These are phyloP conservation scores for Talaromyces islandicus DNA, from an alignment of 2,329 filamentous ascomycete genomes.

Conservation along the genomic window DNA sequence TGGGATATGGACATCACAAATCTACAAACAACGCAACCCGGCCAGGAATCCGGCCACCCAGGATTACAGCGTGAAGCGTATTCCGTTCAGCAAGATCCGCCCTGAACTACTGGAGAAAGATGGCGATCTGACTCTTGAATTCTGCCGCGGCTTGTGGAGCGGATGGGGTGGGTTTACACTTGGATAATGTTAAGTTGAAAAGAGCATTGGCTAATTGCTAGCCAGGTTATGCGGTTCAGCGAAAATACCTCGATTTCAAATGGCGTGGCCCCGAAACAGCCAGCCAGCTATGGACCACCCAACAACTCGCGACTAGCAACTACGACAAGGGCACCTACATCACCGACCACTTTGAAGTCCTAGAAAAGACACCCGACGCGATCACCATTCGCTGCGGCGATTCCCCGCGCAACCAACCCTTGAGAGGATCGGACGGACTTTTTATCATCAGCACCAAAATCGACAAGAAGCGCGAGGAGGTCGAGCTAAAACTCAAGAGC, in stretches of 20 bases:
- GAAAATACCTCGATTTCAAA: background rate
- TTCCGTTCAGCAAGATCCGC: background rate
- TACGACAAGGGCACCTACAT: background rate
- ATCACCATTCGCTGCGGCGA: background rate
- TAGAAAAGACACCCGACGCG: background rate
- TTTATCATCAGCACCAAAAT: background rate
- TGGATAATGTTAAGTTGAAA: background rate
- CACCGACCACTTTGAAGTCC: background rate
- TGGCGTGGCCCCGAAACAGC: background rate
- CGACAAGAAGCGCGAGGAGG: background rate
- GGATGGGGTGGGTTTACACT: background rate
- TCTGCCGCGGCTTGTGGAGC: background rate
- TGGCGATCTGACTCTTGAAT: background rate
- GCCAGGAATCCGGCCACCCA: background rate
- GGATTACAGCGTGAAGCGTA: background rate
- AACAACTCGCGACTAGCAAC: background rate
- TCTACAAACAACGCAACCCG: background rate
- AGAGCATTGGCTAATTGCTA: background rate
- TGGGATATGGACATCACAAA: background rate
- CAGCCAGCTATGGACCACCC: background rate
- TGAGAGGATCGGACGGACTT: background rate
- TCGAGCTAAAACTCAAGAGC: background rate
- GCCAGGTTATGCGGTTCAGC: background rate
- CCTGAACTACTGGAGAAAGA: background rate
- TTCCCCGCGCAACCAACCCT: background rate